Conservation (phyloP, 2,329 filamentous ascomycete species). For the Chaetothyriales sp. region DNA sequence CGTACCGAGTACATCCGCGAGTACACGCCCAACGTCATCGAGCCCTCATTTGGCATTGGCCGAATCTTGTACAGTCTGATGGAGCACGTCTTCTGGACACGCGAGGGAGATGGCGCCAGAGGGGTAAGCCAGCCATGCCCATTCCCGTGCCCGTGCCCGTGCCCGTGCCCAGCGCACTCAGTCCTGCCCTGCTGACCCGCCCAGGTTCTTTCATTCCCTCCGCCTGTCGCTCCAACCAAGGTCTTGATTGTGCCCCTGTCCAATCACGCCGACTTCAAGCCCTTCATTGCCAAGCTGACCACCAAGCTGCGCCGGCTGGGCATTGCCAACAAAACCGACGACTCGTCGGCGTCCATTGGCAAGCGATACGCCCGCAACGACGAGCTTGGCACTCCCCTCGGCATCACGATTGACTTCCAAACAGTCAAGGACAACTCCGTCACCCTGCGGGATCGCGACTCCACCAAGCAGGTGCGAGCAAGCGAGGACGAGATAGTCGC, state of each 20-base stretch:
- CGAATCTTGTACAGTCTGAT: slow-evolving; percentile 85
- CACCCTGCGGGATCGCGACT: slow-evolving; percentile 81
- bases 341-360: slow-evolving; percentile 81
- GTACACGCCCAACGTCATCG: slow-evolving; percentile 90
- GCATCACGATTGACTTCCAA: slow-evolving; percentile 92
- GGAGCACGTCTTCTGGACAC: slow-evolving; percentile 92
- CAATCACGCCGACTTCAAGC: slow-evolving; percentile 63
- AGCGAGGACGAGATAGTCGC: slow-evolving; percentile 65
- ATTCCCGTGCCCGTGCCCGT: slow-evolving; percentile 43
- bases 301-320: slow-evolving; percentile 61
- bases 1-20: slow-evolving; percentile 72
- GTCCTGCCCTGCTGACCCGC: slow-evolving; percentile 20
- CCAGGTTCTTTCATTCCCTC: slow-evolving; percentile 54
- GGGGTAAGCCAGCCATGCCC: slow-evolving; percentile 37
- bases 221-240: slow-evolving; percentile 79
- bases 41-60: slow-evolving; percentile 94
- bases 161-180: slow-evolving; percentile 37
- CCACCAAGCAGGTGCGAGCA: slow-evolving; percentile 78
- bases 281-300: slow-evolving; percentile 60
- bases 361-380: slow-evolving; percentile 93
- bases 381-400: slow-evolving; percentile 86
- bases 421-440: slow-evolving; percentile 75
- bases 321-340: slow-evolving; percentile 75
- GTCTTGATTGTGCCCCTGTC: slow-evolving; percentile 85
- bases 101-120: slow-evolving; percentile 69